Conservation (phyloP, 2,329 filamentous ascomycete genomes). For the Cytospora mali region DNA sequence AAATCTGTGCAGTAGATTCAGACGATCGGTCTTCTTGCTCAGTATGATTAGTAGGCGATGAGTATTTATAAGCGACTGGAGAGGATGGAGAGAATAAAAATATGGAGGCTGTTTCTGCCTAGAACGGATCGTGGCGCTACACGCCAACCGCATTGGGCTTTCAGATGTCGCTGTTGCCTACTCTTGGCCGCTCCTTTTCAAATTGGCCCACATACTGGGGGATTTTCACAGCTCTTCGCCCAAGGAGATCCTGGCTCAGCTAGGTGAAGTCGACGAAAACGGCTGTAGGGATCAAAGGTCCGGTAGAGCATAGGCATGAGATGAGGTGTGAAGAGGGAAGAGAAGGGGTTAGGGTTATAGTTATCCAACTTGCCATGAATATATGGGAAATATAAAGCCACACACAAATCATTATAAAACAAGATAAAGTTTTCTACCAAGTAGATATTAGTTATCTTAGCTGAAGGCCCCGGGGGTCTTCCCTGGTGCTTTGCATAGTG, state of each 20-base stretch:
- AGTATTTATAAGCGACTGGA: not conserved
- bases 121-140: not conserved
- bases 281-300: not conserved
- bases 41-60: not conserved
- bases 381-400: no score
- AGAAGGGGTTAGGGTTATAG: no score
- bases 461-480: no score
- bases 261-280: not conserved
- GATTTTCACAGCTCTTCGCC: not conserved
- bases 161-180: not conserved
- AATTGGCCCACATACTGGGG: not conserved
- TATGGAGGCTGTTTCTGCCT: not conserved
- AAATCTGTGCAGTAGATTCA: not conserved
- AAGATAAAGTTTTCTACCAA: no score
- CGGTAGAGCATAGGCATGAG: no score
- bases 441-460: no score
- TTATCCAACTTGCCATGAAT: no score
- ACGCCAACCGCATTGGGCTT: not conserved
- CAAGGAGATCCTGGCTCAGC: not conserved
- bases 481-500: no score
- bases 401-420: no score
- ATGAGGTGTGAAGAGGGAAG: no score
- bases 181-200: not conserved
- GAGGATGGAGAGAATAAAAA: no score
- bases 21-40: not conserved